These are phyloP conservation scores for Penicillium griseofulvum DNA, from an alignment of 2,329 filamentous ascomycete species.

Conservation along the genomic window DNA sequence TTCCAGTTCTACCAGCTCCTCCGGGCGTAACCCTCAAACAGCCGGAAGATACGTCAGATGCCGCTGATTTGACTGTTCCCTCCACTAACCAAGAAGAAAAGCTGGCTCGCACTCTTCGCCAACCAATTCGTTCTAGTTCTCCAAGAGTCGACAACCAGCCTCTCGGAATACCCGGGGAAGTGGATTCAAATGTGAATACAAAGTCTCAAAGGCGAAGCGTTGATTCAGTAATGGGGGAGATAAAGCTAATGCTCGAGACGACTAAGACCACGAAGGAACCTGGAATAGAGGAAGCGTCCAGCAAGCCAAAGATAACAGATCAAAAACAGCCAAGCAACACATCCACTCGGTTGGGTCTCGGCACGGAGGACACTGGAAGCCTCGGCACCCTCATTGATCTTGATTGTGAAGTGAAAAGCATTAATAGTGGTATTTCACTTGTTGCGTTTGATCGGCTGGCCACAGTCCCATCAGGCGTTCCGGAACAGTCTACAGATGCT, in stretches of 20 bases:
- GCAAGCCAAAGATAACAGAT: neutral
- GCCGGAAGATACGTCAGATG: neutral
- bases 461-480: neutral
- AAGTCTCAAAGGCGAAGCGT: neutral
- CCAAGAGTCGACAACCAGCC: neutral
- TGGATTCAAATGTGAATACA: neutral
- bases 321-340: neutral
- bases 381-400: neutral
- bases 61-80: neutral
- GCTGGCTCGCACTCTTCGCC: neutral
- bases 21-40: neutral
- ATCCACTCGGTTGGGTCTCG: neutral
- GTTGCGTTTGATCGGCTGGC: neutral
- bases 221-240: neutral
- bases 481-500: neutral
- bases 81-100: neutral
- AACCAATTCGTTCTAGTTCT: neutral
- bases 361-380: neutral
- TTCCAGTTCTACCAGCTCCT: neutral
- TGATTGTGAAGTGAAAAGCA: neutral
- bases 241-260: neutral
- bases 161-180: neutral
- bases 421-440: neutral
- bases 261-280: neutral
- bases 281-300: neutral